phyloP scores from a whole-genome alignment of 2,329 filamentous ascomycete species.

The Trichoderma polysporum region DNA sequence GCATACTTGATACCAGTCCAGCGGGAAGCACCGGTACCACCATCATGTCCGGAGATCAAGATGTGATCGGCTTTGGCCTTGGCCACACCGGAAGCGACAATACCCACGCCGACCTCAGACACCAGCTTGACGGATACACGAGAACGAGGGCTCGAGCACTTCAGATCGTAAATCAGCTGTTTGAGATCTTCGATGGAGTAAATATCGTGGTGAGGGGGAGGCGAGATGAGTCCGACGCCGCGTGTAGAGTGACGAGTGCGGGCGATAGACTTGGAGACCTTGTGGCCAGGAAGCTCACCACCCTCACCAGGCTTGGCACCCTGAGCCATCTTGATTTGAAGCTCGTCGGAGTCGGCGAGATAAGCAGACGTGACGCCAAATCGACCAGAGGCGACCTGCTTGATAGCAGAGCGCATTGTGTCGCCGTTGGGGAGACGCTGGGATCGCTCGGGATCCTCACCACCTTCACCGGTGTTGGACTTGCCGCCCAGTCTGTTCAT shows the following conservation, averaged over 20 bases:
- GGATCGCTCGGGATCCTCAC: conserved; percentile 90
- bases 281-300: conserved; percentile 94
- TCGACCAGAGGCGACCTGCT: conserved; percentile 92
- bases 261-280: conserved; percentile 91
- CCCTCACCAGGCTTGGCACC: conserved; percentile 97
- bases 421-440: conserved; percentile 86
- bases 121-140: conserved; percentile 96
- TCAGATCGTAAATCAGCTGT: conserved; percentile 95
- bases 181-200: conserved; percentile 98
- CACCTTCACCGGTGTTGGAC: conserved; percentile 96
- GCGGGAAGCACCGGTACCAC: conserved; percentile 91
- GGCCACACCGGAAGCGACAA: conserved; percentile 94
- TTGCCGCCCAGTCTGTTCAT: conserved; percentile 97
- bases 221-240: conserved; percentile 93
- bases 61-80: conserved; percentile 98
- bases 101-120: conserved; percentile 95
- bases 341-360: conserved; percentile 89
- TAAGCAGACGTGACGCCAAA: conserved; percentile 97
- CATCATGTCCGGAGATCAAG: conserved; percentile 93
- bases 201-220: conserved; percentile 95
- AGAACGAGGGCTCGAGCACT: conserved; percentile 90
- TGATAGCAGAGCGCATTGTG: conserved; percentile 96
- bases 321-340: conserved; percentile 99
- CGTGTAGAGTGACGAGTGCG: conserved; percentile 94
- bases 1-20: conserved; percentile 99